Base-by-base conservation (phyloP, 371 early-diverging fungal genomes). In the Mucor circinelloides region DNA sequence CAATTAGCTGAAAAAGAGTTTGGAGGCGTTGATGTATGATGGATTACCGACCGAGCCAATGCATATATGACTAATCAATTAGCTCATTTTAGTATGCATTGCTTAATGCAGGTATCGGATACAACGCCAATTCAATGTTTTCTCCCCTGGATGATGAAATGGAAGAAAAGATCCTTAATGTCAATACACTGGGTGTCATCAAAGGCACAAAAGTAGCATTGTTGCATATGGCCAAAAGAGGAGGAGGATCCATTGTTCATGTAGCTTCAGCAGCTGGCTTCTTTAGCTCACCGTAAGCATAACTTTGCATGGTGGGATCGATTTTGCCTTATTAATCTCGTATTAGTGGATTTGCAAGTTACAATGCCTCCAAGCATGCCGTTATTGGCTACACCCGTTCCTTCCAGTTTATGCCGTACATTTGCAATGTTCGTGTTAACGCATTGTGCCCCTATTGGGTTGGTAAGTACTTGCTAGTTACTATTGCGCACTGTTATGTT, bases 331-430 rank as follows among this genome's bases (percentile, higher is more conserved):
- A 6, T 7, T 54, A 3, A 28, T 13, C 28, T 7, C 2, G 10
- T 15, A 30, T 13, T 30, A 63, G 50, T 25, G 31, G 34, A 9
- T 13, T 31, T 21, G 28, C 59, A 17, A 61, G 71, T 46, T 99
- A 98, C 84, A 84, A 84, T 62, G 85, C 95, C 73, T 95, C 97
- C 60, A 99, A 99, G 82, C 86, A 94, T 68, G 98, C 94, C 31
- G 84, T 98, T 19, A 89, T 93, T 67, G 96, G 96, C 28, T 89
- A 98, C 66, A 91, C 95, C 70, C 84, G 90, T 69, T 92, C 97
- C 15, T 81, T 99, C 62, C 95, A 97, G 30, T 80, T 90, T 28
- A 30, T 82, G 56, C 69, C 69, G 10, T 38, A 54, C 8, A 66
- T 82, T 15, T 79, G 77, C 42, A 77, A 77, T 32, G 76, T 82